A percentile compares a stretch with the other conserved stretches of the same genome.
These are phyloP conservation scores for Francoa sonchifolia DNA, from an alignment of 441 rosid species.

Conservation along the genomic window DNA sequence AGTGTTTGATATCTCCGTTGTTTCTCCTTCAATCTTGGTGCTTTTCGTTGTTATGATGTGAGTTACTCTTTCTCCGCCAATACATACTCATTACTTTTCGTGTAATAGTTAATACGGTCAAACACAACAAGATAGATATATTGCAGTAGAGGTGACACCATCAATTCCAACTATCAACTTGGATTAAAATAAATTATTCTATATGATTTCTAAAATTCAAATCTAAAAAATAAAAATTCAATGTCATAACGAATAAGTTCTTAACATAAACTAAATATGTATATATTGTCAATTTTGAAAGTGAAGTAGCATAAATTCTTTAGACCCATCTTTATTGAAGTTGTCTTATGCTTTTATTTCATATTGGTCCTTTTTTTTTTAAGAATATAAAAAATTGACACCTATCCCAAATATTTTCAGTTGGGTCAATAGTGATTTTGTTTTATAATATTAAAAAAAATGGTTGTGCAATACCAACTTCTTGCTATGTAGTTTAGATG, in stretches of 20 bases:
- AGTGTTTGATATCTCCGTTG: conserved; percentile 33
- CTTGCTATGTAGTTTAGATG: too few species aligned
- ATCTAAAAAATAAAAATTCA: too few species aligned
- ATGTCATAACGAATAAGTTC: too few species aligned
- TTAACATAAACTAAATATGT: too few species aligned
- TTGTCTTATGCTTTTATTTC: background rate
- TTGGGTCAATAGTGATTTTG: background rate
- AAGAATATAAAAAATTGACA: background rate
- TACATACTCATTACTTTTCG: background rate
- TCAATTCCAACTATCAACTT: too few species aligned
- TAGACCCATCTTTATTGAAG: background rate
- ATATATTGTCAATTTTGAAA: too few species aligned
- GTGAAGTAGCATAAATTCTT: too few species aligned
- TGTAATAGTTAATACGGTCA: background rate
- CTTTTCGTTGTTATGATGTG: conserved; percentile 46
- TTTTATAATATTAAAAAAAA: too few species aligned
- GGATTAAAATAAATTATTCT: too few species aligned
- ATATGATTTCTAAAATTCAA: too few species aligned
- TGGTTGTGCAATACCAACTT: background rate
- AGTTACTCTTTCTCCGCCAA: conserved; percentile 17
- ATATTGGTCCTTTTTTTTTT: background rate
- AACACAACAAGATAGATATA: background rate
- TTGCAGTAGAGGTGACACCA: background rate
- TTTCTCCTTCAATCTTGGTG: conserved; percentile 37
- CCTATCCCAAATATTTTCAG: background rate